A percentile compares a stretch with the other conserved stretches of the same genome.
These are phyloP conservation scores for Paraglomus occultum DNA, from an alignment of 192 early-diverging fungal species.

Conservation along the genomic window DNA sequence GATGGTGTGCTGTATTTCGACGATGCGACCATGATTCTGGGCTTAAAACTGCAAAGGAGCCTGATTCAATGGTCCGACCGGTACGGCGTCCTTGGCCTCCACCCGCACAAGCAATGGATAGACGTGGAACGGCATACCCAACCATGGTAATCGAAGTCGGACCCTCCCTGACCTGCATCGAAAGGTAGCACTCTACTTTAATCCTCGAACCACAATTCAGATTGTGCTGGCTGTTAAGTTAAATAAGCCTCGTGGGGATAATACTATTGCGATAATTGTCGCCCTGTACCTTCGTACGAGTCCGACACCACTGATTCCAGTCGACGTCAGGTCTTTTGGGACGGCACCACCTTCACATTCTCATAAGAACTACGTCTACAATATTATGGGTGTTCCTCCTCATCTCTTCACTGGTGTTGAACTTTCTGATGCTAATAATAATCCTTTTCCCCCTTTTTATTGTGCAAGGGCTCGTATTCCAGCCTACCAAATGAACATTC, in stretches of 20 bases:
- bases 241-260: neutral
- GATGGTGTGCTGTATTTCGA: neutral
- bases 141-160: constrained; percentile 8
- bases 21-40: neutral
- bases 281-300: constrained; percentile 1
- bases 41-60: neutral
- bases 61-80: neutral
- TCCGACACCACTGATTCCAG: neutral
- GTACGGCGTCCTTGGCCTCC: neutral
- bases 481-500: constrained; percentile 4
- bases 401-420: constrained; percentile 3
- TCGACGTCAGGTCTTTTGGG: neutral
- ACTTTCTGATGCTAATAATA: neutral
- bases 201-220: neutral
- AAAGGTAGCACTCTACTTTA: constrained; percentile 11
- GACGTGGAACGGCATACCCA: neutral
- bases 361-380: neutral
- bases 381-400: constrained; percentile 1
- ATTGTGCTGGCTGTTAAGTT: neutral
- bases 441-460: neutral
- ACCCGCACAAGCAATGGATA: neutral
- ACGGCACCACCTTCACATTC: neutral
- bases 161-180: neutral
- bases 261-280: neutral
- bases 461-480: neutral